Evolutionary conservation across 805 yeast species (phyloP).

Genomic region (Metschnikowia rubicola): DNA sequence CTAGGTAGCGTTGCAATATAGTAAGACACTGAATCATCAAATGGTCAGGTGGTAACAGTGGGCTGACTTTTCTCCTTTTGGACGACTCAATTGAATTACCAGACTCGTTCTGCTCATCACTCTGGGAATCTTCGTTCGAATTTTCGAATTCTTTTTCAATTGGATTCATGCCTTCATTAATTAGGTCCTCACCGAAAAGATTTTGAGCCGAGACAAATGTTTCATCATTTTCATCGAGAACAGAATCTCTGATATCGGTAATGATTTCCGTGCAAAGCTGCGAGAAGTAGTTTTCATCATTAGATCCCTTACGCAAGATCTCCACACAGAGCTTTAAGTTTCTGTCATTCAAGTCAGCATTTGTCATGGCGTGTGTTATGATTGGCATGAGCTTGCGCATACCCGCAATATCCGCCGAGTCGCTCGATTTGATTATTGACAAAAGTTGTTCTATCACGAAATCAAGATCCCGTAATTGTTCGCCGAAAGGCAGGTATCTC

Average conservation of each 20-base stretch:
- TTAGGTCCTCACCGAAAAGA: conserved; percentile 15
- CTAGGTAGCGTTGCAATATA: conserved; percentile 67
- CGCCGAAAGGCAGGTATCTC: conserved; percentile 28
- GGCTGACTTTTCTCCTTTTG: conserved; percentile 35
- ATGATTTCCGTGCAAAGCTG: conserved; percentile 82
- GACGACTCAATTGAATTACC: conserved; percentile 28
- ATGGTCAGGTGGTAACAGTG: conserved; percentile 42
- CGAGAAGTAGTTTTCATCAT: conserved; percentile 79
- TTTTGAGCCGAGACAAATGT: conserved; percentile 27
- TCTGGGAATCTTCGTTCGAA: conserved; percentile 25
- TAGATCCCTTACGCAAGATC: conserved; percentile 67
- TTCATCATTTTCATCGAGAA: conserved; percentile 36
- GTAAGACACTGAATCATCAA: conserved; percentile 60
- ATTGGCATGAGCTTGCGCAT: conserved; percentile 66
- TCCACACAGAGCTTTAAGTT: conserved; percentile 55
- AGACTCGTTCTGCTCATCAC: conserved; percentile 20
- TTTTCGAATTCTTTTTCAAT: conserved; percentile 21
- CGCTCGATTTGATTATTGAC: conserved; percentile 64
- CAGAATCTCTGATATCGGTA: conserved; percentile 76
- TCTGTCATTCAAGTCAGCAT: conserved; percentile 52
- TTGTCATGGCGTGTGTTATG: conserved; percentile 49
- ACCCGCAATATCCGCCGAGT: conserved; percentile 88
- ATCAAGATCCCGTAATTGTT: conserved; percentile 57
- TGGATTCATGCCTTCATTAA: conserved; percentile 20
- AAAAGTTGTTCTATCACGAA: conserved; percentile 75